Base-by-base conservation (phyloP, 805 yeast species). In the Zygosaccharomyces bisporus region DNA sequence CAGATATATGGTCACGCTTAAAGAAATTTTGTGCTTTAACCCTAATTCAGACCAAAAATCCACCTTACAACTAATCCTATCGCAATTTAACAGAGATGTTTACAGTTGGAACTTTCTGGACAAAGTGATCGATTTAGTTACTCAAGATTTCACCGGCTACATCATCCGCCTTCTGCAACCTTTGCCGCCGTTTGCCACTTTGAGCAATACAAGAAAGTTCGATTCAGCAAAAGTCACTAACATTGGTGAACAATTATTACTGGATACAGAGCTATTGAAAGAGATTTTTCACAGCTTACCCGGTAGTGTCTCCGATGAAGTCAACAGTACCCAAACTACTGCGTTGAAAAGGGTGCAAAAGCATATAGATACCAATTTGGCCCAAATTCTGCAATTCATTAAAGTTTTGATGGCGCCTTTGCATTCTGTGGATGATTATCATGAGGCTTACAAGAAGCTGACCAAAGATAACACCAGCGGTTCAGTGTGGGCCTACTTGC, bases 71-170 rank as follows among this genome's bases (percentile, higher is more conserved):
- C 50, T 68, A n/a, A 75, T 79, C 1, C 66, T 83, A 34, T 80
- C 77, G 2, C 72, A 71, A 49, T 73, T 88, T 34, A 77, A 82
- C 27, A 76, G 93, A 53, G 87, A 81, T 18, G 69, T 84, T 13
- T 89, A 84, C 57, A 72, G 78, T 8, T 74, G 95, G 52, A 82
- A 81, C 56, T 76, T 86, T 37, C 76, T 88, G 59, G 95, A 88
- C 55, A 80, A 83, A 46, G 66, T 86, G 13, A 79, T 87, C 18
- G 97, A 90, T 44, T 57, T 74, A 29, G 65, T 85, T 1, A 68
- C 81, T 6, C 68, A 67, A 29, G 75, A 81, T 13, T 80, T 83
- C 54, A 58, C 82, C 41, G 68, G 74, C 21, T 78, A 76, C 44
- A 74, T 89, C 41, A 69, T 78, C 6, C 72, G 73, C 41, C 68